Percentiles rank a stretch among this genome's conserved stretches.
phyloP scores from a whole-genome alignment of 73 alveolate genomes.

The Paramecium sexaurelia region DNA sequence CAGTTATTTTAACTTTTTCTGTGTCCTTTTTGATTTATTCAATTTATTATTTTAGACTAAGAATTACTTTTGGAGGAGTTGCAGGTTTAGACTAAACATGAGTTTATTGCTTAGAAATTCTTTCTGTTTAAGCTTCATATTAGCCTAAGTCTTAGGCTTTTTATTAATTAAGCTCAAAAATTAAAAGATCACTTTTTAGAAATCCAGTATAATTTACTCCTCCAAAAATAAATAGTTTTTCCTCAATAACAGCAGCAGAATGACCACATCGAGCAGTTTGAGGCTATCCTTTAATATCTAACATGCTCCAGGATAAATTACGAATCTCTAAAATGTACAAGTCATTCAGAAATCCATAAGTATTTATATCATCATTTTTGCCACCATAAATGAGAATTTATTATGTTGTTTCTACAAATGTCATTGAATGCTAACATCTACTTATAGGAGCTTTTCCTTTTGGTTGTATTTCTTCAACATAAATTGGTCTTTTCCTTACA shows the following conservation, averaged over 20 bases:
- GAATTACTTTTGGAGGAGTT: neutral
- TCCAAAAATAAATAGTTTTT: neutral
- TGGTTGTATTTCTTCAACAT: neutral
- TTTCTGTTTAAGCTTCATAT: neutral
- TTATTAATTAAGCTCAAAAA: neutral
- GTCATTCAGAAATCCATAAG: slow-evolving; percentile 1
- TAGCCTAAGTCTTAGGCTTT: neutral
- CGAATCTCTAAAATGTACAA: neutral
- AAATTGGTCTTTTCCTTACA: slow-evolving; percentile 16
- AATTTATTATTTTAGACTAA: neutral
- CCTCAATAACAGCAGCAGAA: slow-evolving; percentile 16
- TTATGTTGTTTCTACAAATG: neutral
- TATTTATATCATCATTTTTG: slow-evolving; percentile 26
- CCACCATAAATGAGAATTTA: slow-evolving; percentile 43
- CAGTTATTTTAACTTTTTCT: neutral
- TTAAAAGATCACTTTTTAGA: slow-evolving; percentile 19
- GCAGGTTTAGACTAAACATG: neutral
- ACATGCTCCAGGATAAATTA: neutral
- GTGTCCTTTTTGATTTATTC: neutral
- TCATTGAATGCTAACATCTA: slow-evolving; percentile 52
- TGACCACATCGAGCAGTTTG: slow-evolving; percentile 1
- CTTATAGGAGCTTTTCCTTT: neutral
- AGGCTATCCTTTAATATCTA: neutral
- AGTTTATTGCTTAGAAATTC: neutral
- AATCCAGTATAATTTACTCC: slow-evolving; percentile 7